Conservation (phyloP, 2,329 filamentous ascomycete species). For the Drechslerella dactyloides region DNA sequence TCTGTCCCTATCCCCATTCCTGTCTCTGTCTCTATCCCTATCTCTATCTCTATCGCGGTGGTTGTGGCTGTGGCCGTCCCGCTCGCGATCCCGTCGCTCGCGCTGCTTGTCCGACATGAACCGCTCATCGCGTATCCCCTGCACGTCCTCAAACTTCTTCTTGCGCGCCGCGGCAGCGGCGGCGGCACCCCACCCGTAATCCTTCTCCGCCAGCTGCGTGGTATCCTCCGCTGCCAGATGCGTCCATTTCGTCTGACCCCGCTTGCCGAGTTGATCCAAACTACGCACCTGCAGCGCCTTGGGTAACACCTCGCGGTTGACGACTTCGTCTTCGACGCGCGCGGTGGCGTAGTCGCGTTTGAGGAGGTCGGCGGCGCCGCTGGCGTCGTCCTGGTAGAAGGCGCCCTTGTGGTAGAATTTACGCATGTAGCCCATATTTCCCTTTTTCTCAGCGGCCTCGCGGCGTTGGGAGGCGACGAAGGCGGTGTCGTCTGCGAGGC, state of each 20-base stretch:
- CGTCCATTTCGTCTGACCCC: slow-evolving; percentile 86
- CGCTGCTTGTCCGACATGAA: slow-evolving; percentile 70
- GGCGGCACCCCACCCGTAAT: slow-evolving; percentile 52
- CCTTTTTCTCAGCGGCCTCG: slow-evolving; percentile 74
- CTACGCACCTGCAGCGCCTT: slow-evolving; percentile 92
- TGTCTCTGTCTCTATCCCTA: background rate
- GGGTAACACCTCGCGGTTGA: slow-evolving; percentile 80
- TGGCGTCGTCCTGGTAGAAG: slow-evolving; percentile 81
- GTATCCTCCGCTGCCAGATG: slow-evolving; percentile 91
- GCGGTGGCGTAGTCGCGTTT: slow-evolving; percentile 85
- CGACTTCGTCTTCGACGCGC: slow-evolving; percentile 79
- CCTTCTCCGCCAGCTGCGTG: slow-evolving; percentile 72
- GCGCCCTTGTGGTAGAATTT: slow-evolving; percentile 97
- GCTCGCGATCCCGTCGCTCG: slow-evolving; percentile 61
- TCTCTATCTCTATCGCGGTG: too few relatives aligned
- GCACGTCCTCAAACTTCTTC: slow-evolving; percentile 54
- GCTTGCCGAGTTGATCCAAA: slow-evolving; percentile 90
- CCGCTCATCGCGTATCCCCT: slow-evolving; percentile 64
- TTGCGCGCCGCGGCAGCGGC: slow-evolving; percentile 65
- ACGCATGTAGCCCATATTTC: slow-evolving; percentile 88
- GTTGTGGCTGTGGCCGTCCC: slow-evolving; percentile 67
- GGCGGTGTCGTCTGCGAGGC: slow-evolving; percentile 80
- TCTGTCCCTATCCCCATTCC: slow-evolving; percentile 14
- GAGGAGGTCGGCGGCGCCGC: slow-evolving; percentile 66
- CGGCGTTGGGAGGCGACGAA: slow-evolving; percentile 78